Conservation (phyloP, 1,284 basidiomycete species). For the Cutaneotrichosporon mucoides region DNA sequence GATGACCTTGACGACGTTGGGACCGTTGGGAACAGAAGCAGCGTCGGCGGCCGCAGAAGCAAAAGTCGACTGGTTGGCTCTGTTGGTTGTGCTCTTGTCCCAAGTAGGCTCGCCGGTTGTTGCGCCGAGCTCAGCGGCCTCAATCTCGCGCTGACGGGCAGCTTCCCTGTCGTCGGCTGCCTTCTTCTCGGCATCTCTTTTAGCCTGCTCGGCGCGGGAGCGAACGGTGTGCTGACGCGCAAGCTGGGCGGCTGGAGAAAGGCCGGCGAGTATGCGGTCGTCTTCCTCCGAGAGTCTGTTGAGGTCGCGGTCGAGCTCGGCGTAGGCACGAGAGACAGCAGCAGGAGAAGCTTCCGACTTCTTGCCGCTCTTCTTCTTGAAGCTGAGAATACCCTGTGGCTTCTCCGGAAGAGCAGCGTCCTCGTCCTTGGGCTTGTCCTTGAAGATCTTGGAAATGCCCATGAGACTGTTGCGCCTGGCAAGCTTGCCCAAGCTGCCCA, state of each 20-base stretch:
- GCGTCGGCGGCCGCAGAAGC: background rate
- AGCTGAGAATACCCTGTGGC: constrained; percentile 25
- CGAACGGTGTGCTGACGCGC: constrained; percentile 75
- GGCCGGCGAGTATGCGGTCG: constrained; percentile 62
- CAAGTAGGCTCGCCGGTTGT: constrained; percentile 54
- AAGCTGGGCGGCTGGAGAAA: constrained; percentile 88
- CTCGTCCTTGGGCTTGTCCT: constrained; percentile 71
- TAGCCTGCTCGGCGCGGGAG: constrained; percentile 64
- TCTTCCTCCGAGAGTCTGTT: constrained; percentile 57
- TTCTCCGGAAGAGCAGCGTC: constrained; percentile 50
- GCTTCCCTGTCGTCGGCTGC: constrained; percentile 5
- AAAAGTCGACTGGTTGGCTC: constrained; percentile 27
- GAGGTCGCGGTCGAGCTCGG: constrained; percentile 78
- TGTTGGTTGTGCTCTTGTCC: constrained; percentile 72
- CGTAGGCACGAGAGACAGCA: constrained; percentile 75
- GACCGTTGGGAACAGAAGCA: background rate
- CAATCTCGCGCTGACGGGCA: background rate
- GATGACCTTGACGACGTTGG: constrained; percentile 8
- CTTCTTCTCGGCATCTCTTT: constrained; percentile 29
- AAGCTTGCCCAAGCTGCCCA: constrained; percentile 89
- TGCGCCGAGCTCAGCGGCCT: background rate
- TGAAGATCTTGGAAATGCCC: constrained; percentile 90
- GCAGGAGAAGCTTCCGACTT: constrained; percentile 60
- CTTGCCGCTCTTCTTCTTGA: constrained; percentile 51
- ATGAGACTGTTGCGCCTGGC: constrained; percentile 80